These are phyloP conservation scores for Leccinum boreale DNA, from an alignment of 768 basidiomycete genomes.

Conservation along the genomic window DNA sequence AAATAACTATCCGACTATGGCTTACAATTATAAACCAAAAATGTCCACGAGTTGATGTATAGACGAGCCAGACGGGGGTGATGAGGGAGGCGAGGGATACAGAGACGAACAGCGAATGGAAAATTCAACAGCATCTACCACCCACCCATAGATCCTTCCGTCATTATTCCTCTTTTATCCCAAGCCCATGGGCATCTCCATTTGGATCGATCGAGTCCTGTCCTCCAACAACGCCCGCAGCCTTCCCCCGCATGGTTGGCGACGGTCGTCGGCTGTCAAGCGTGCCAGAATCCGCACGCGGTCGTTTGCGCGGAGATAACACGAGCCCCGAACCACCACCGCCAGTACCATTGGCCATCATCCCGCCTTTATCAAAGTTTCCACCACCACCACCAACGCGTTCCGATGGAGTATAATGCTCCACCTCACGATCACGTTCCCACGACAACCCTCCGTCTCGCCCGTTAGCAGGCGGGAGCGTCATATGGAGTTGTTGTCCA, in stretches of 20 bases:
- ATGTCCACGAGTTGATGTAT: neutral
- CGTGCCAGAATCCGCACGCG: constrained; percentile 19
- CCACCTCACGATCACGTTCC: constrained; percentile 30
- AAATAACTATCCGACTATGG: neutral
- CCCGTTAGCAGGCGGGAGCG: constrained; percentile 25
- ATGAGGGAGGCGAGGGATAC: neutral
- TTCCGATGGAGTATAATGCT: constrained; percentile 30
- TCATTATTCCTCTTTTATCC: constrained; percentile 29
- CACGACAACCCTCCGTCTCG: constrained; percentile 27
- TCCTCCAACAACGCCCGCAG: constrained; percentile 1
- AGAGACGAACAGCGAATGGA: neutral
- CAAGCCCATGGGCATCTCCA: constrained; percentile 14
- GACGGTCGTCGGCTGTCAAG: constrained; percentile 22
- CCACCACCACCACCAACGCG: constrained; percentile 18
- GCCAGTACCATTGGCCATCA: neutral
- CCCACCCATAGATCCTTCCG: neutral
- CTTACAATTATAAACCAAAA: neutral
- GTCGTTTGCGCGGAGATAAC: constrained; percentile 29
- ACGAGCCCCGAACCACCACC: constrained; percentile 12
- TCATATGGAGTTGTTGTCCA: constrained; percentile 28
- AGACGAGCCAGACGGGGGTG: neutral
- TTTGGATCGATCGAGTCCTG: constrained; percentile 17
- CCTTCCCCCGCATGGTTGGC: constrained; percentile 15
- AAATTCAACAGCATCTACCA: neutral
- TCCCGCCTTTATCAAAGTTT: neutral